Percentiles rank a stretch among this genome's conserved stretches.
Evolutionary conservation across 2,329 filamentous ascomycete species (phyloP).

Genomic region (Calonectria leucothoes): DNA sequence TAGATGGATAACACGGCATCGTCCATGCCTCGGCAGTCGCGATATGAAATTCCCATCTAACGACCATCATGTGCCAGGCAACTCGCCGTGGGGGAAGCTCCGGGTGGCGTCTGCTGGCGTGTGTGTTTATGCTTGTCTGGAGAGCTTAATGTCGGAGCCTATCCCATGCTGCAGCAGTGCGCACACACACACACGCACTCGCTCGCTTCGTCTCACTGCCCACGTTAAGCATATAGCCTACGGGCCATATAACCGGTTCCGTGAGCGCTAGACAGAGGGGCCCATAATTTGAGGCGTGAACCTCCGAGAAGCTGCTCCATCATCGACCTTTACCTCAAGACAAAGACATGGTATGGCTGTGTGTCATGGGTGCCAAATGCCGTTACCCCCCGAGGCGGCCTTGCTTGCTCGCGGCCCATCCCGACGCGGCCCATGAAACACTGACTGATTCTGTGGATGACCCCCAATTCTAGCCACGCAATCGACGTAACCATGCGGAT

Average conservation of each 20-base stretch:
- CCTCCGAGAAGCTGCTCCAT: neutral
- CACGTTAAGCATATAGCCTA: neutral
- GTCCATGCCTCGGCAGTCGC: too few relatives aligned
- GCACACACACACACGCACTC: neutral
- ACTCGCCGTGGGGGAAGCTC: neutral
- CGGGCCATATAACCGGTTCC: neutral
- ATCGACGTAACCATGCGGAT: neutral
- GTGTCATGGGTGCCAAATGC: neutral
- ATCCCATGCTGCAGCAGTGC: neutral
- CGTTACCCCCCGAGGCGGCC: neutral
- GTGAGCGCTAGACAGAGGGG: neutral
- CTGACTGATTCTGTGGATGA: neutral
- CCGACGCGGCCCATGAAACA: neutral
- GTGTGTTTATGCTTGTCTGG: constrained; percentile 1
- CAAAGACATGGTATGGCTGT: too few relatives aligned
- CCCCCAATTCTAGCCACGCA: neutral
- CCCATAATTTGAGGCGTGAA: neutral
- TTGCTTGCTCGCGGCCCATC: neutral
- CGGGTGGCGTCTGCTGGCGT: neutral
- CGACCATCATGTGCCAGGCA: neutral
- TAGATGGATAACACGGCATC: neutral
- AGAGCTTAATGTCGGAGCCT: neutral
- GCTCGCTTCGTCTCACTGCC: neutral
- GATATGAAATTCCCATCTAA: neutral
- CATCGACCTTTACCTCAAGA: neutral